Evolutionary conservation across 2,329 filamentous ascomycete genomes (phyloP).

Genomic region (Alternaria sp.): DNA sequence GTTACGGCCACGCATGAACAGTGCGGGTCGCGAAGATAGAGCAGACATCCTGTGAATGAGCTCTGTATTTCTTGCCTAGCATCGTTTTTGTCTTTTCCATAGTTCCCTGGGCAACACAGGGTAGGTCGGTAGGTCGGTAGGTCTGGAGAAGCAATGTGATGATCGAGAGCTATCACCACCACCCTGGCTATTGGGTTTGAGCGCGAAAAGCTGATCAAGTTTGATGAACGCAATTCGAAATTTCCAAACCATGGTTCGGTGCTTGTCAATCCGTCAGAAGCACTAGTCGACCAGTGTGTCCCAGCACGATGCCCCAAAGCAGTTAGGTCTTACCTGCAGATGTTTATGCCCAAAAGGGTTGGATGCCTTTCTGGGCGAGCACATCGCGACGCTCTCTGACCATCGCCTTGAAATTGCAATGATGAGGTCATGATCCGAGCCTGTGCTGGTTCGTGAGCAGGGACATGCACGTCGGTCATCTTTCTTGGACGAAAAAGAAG

Average conservation of each 20-base stretch:
- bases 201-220: background rate
- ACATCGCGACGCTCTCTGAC: constrained; percentile 1
- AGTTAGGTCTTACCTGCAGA: background rate
- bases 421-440: background rate
- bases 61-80: background rate
- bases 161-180: background rate
- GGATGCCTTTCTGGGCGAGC: background rate
- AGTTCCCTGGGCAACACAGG: background rate
- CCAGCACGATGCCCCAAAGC: background rate
- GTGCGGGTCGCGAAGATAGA: background rate
- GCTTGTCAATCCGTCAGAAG: constrained; percentile 9
- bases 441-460: background rate
- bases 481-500: background rate
- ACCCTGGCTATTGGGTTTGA: background rate
- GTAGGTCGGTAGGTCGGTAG: background rate
- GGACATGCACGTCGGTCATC: background rate
- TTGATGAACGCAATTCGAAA: background rate
- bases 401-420: background rate
- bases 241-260: constrained; percentile 13
- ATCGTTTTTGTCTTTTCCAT: background rate
- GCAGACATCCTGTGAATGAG: constrained; percentile 1
- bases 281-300: constrained; percentile 6
- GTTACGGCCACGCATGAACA: background rate
- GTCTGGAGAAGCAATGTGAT: constrained; percentile 1
- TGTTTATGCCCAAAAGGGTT: constrained; percentile 12